Conservation (phyloP, 345 rosid genomes). For the Syzygium aqueum region DNA sequence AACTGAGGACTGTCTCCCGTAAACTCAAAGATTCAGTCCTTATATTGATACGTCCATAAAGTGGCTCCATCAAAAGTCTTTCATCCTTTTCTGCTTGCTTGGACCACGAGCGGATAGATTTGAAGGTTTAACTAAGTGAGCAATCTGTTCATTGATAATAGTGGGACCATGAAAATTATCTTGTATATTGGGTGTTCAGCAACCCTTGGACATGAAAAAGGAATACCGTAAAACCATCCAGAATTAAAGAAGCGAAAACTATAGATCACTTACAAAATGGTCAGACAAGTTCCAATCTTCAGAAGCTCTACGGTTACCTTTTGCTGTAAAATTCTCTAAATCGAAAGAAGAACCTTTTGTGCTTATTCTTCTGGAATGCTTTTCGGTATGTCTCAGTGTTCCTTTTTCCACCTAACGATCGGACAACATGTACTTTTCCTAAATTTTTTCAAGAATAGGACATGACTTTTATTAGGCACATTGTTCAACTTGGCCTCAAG, state of each 20-base stretch:
- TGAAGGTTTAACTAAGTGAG: not conserved
- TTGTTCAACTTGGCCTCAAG: not conserved
- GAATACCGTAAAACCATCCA: not conserved
- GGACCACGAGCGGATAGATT: not conserved
- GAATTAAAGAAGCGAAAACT: not conserved
- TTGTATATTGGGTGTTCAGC: not conserved
- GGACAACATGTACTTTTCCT: not conserved
- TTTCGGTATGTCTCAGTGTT: not conserved
- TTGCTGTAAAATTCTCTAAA: not conserved
- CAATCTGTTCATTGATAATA: not conserved
- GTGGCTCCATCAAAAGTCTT: not conserved
- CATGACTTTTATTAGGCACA: not conserved
- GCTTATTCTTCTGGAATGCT: not conserved
- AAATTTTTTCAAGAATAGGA: not conserved
- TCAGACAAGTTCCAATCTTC: not conserved
- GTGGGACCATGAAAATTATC: not conserved
- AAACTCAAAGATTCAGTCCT: not conserved
- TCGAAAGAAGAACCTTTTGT: not conserved
- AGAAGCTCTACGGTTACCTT: not conserved
- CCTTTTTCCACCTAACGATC: not conserved
- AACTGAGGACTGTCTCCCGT: not conserved
- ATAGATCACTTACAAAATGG: not conserved
- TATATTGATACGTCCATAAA: not conserved
- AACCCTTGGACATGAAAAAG: not conserved
- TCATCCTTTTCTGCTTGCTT: not conserved